Base-by-base conservation (phyloP, 2,329 filamentous ascomycete species). In the Diaporthe sp. region DNA sequence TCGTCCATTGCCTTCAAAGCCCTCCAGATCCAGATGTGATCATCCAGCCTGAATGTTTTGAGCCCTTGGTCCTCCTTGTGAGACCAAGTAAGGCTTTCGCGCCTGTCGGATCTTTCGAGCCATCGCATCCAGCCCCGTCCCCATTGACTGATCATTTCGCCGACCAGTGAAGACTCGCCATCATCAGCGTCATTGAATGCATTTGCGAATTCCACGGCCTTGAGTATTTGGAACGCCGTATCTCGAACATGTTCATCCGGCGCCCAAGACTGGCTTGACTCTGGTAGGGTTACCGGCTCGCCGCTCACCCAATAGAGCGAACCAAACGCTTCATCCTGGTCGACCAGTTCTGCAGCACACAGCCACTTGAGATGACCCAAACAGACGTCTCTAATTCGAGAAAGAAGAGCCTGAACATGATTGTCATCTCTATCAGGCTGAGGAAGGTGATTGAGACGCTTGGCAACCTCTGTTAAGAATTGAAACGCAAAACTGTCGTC, bases 331-430 rank as follows among this genome's bases (percentile, higher is more conserved):
- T 3, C 17, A 4, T 17, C 13, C 20, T 10, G 5, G 15, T n/a
- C 17, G 17, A n/a, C 13, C 42, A n/a, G n/a, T 39, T 28, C 44
- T 49, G 51, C 12, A 65, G 39, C 15, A 42, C 25, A 49, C 28
- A 74, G 4, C 72, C 72, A 74, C 15, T 55, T 60, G 5, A 74
- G 9, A 42, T 74, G 72, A 10, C 72, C 72, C 31, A 44, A 17
- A 20, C 72, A 67, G 20, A 55, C 55, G 2, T 25, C 31, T 51
- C 22, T 42, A 10, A 71, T 61, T n/a, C 55, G 63, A n/a, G 15
- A 3, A 15, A 49, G n/a, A 6, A 74, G 63, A 4, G 1, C 20
- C 25, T 22, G 15, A 15, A 70, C 17, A 9, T 9, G 1, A 2
- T 2, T n/a, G 22, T 53, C 17, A 20, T 53, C 25, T n/a, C 3